Percentiles rank a stretch among this genome's conserved stretches.
Conservation (phyloP, 768 basidiomycete genomes). For the Crepidotus variabilis region DNA sequence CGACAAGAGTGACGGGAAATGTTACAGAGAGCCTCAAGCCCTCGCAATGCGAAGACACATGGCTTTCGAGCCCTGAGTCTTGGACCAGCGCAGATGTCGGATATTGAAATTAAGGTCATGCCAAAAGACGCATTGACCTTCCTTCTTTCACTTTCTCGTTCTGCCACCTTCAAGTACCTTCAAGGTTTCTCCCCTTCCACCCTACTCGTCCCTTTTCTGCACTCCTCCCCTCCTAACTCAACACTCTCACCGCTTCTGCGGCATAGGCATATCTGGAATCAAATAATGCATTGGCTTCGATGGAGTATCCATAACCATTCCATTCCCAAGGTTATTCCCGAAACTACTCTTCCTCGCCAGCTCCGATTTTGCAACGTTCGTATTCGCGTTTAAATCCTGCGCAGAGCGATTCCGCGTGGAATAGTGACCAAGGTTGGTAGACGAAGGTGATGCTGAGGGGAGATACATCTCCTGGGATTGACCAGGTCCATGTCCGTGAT, state of each 20-base stretch:
- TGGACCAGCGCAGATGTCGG: neutral
- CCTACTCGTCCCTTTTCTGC: too few species aligned
- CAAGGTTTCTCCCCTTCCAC: too few species aligned
- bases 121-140: too few species aligned
- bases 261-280: slow-evolving; percentile 54
- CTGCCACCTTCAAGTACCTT: too few species aligned
- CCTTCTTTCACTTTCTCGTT: too few species aligned
- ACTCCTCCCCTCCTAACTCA: slow-evolving; percentile 1
- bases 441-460: neutral
- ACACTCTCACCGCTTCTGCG: slow-evolving; percentile 6
- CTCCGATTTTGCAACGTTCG: slow-evolving; percentile 13
- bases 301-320: slow-evolving; percentile 22
- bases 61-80: neutral
- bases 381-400: neutral
- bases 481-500: too few species aligned
- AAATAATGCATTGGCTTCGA: slow-evolving; percentile 45
- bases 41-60: too few species aligned
- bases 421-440: slow-evolving; percentile 18
- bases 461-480: too few species aligned
- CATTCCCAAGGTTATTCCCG: slow-evolving; percentile 19
- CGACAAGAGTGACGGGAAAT: too few species aligned
- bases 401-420: slow-evolving; percentile 20
- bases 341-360: slow-evolving; percentile 41
- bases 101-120: too few species aligned
- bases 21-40: too few species aligned